Conservation (phyloP, 2,329 filamentous ascomycete species). For the Coniochaeta ligniaria region DNA sequence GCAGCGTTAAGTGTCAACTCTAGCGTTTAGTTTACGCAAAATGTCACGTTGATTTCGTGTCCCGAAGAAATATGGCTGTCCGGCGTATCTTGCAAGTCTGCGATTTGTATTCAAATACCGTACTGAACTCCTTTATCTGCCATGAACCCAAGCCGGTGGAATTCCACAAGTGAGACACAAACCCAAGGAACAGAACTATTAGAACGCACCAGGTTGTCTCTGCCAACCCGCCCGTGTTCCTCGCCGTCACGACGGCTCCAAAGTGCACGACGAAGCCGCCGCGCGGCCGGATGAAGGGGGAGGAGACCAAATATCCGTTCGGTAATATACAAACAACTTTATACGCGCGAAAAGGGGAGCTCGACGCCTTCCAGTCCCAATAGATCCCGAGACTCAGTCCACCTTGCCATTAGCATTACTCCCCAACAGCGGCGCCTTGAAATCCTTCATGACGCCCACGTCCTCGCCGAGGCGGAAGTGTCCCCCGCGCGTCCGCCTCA, state of each 20-base stretch:
- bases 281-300: background rate
- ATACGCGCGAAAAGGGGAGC: background rate
- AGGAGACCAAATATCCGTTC: background rate
- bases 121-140: constrained; percentile 1
- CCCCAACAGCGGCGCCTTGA: constrained; percentile 58
- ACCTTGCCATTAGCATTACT: constrained; percentile 40
- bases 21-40: background rate
- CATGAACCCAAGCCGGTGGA: background rate
- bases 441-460: constrained; percentile 34
- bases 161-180: background rate
- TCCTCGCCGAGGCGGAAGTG: constrained; percentile 56
- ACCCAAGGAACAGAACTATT: background rate
- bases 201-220: background rate
- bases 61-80: too few relatives aligned
- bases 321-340: constrained; percentile 1
- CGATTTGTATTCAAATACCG: background rate
- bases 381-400: constrained; percentile 27
- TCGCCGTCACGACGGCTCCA: background rate
- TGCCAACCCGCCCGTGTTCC: background rate
- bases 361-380: background rate
- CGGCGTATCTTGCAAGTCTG: background rate
- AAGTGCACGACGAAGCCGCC: background rate
- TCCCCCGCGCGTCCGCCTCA: constrained; percentile 45
- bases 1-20: background rate
- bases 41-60: too few relatives aligned